Base-by-base conservation (phyloP, 2,329 filamentous ascomycete genomes). In the Talaromyces sp. region DNA sequence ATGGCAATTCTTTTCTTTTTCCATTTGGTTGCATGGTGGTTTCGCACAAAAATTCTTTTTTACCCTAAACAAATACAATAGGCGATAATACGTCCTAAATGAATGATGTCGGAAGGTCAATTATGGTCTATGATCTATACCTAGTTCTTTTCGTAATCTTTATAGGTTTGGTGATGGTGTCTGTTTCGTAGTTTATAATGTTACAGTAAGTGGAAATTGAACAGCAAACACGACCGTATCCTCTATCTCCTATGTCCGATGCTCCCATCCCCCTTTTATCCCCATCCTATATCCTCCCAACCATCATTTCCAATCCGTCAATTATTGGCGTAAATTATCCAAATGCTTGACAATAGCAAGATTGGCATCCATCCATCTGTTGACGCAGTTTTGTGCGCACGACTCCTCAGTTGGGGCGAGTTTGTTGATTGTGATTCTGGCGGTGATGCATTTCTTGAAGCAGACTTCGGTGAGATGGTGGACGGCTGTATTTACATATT, bases 391-490 rank as follows among this genome's bases (percentile, higher is more conserved):
- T 77, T 89, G 84, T 77, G 97, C 86, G 78, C 95, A 99, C 8
- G 83, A 81, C 81, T 95, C 89, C 82, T 99, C 95, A 68, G 80
- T 82, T 73, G 85, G 86, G 70, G 96, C 92, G 70, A 99, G 83
- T 72, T 88, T 86, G 31, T 88, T 86, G 67, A 84, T 86, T 71
- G 89, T 88, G 76, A 97, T 89, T 65, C 84, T 84, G 63, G 88
- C 83, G 8, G 91, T 90, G 67, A 97, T 84, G 83, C 95, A 99
- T 82, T 97, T 98, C 76, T 89, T 92, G 89, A 93, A 99, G 86
- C 95, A 99, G 67, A 91, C 86, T 73, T 95, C 90, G 51, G 87
- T 88, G 40, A 90, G 81, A 70, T 81, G 80, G 78, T 90, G 88
- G 67, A 90, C 86, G n/a, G 84, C 88, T 88, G 40, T 63, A 53